These are phyloP conservation scores for Aspergillus phoenicis DNA, from an alignment of 2,329 filamentous ascomycete genomes.

Conservation along the genomic window DNA sequence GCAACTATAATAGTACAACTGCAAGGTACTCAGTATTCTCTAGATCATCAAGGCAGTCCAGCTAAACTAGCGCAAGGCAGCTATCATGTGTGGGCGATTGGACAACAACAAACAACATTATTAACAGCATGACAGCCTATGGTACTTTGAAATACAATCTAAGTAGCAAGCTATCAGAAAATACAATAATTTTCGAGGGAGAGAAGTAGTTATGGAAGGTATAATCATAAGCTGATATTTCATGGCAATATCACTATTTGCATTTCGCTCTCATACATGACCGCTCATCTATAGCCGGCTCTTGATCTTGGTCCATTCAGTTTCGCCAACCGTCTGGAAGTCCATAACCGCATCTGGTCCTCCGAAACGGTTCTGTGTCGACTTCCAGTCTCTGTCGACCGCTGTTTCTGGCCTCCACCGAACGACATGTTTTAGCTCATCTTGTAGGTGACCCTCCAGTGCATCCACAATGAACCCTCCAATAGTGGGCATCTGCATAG, in stretches of 20 bases:
- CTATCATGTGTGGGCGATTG: no score
- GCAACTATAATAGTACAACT: no score
- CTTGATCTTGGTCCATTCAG: conserved; percentile 41
- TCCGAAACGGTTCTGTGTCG: conserved; percentile 52
- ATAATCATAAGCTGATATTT: not conserved
- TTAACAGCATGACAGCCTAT: no score
- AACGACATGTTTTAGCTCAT: conserved; percentile 45
- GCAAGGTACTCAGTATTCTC: no score
- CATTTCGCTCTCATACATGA: not conserved
- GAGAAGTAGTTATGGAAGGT: no score
- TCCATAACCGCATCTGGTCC: conserved; percentile 52
- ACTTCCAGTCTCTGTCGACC: conserved; percentile 47
- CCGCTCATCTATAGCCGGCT: not conserved
- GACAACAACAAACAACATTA: no score
- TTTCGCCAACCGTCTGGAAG: conserved; percentile 42
- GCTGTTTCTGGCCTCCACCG: conserved; percentile 57
- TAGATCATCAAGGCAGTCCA: no score
- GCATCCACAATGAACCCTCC: conserved; percentile 54
- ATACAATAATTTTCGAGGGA: no score
- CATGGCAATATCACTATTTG: not conserved
- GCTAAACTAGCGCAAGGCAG: no score
- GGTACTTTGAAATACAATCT: no score
- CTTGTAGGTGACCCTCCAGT: conserved; percentile 49
- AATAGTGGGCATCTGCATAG: conserved; percentile 52
- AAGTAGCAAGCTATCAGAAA: no score